Percentiles rank a stretch among this genome's conserved stretches.
phyloP scores from a whole-genome alignment of 2,329 filamentous ascomycete genomes.

The Ceratocystis albifundus region DNA sequence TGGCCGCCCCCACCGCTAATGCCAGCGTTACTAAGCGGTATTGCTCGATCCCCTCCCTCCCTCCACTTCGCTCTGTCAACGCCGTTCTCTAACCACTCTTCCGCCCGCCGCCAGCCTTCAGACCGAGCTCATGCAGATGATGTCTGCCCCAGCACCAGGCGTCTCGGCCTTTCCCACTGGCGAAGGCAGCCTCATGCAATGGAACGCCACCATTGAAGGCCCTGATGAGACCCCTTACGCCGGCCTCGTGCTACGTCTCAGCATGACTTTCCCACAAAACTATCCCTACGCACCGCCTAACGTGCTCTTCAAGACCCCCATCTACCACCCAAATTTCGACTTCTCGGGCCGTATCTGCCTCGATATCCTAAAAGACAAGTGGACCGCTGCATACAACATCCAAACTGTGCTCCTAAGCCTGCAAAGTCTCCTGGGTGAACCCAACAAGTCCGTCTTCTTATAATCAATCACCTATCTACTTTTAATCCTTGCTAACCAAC shows the following conservation, averaged over 20 bases:
- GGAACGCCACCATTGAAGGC: constrained; percentile 88
- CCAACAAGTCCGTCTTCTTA: constrained; percentile 73
- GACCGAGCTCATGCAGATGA: constrained; percentile 95
- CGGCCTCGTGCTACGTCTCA: constrained; percentile 79
- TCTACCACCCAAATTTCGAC: constrained; percentile 98
- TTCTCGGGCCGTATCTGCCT: constrained; percentile 94
- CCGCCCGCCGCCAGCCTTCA: constrained; percentile 54
- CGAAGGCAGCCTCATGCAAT: constrained; percentile 79
- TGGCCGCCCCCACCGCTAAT: constrained; percentile 8
- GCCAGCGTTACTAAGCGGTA: constrained; percentile 60
- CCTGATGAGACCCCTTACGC: constrained; percentile 87
- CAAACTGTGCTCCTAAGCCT: constrained; percentile 85
- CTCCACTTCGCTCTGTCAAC: constrained; percentile 23
- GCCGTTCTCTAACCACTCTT: constrained; percentile 12
- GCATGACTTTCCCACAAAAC: constrained; percentile 78
- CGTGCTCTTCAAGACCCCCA: constrained; percentile 94
- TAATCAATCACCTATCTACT: background rate
- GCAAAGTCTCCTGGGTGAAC: constrained; percentile 90
- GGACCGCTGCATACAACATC: constrained; percentile 95
- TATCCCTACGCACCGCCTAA: constrained; percentile 87
- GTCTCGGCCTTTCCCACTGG: constrained; percentile 89
- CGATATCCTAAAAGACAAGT: constrained; percentile 98
- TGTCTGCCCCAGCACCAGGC: constrained; percentile 87
- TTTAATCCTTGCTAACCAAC: constrained; percentile 24
- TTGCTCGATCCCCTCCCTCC: constrained; percentile 23